Evolutionary conservation across 176 grass and related monocot genomes (phyloP).

Genomic region (Urochloa ruziziensis): DNA sequence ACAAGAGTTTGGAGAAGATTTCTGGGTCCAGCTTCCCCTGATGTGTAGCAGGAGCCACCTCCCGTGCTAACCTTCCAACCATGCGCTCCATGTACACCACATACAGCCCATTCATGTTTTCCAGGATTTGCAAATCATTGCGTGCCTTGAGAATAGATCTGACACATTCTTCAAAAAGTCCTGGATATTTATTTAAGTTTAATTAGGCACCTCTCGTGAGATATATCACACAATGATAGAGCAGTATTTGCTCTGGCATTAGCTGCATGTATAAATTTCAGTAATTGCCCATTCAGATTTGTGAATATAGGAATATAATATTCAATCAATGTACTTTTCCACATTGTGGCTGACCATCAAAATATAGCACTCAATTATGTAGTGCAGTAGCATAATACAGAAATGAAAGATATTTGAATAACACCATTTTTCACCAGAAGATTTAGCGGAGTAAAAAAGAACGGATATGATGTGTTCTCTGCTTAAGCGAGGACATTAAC

Average conservation of each 20-base stretch:
- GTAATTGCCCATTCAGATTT: conserved; percentile 15
- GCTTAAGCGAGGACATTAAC: background rate
- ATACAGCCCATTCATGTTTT: conserved; percentile 77
- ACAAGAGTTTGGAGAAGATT: conserved; percentile 70
- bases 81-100: conserved; percentile 77
- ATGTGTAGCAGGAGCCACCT: conserved; percentile 58
- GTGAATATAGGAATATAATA: background rate
- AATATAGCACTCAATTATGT: background rate
- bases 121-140: conserved; percentile 73
- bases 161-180: conserved; percentile 76
- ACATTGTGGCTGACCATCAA: background rate
- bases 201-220: conserved; percentile 14
- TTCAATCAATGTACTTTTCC: background rate
- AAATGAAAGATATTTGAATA: conserved; percentile 1
- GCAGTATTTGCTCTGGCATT: conserved; percentile 7
- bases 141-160: conserved; percentile 80
- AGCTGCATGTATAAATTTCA: background rate
- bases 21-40: conserved; percentile 69
- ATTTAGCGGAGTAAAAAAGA: conserved; percentile 13
- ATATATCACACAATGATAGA: conserved; percentile 9
- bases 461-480: background rate
- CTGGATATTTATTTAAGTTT: conserved; percentile 46
- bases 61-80: conserved; percentile 61
- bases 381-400: background rate
- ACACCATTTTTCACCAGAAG: background rate